Evolutionary conservation across 495 filamentous ascomycete species (phyloP).

Genomic region (Penicillium odoratum): DNA sequence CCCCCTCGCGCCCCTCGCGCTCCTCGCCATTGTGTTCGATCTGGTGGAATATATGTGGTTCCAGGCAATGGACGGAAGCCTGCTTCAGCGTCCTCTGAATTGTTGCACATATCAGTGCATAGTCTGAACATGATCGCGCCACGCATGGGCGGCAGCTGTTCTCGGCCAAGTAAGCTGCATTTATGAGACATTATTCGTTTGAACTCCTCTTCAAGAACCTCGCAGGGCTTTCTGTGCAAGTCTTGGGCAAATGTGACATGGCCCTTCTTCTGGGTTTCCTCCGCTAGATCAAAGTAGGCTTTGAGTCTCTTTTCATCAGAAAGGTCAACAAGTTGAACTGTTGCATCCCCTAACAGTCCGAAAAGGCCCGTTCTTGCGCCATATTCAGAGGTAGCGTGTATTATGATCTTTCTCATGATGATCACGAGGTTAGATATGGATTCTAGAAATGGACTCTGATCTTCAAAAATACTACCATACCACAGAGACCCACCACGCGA

Average conservation of each 20-base stretch:
- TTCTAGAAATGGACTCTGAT: neutral
- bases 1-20: no score
- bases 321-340: constrained; percentile 7
- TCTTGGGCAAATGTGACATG: neutral
- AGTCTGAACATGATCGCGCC: constrained; percentile 1
- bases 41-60: neutral
- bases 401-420: neutral
- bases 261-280: neutral
- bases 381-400: constrained; percentile 1
- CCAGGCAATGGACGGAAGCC: neutral
- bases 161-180: neutral
- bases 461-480: no score
- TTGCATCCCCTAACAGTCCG: constrained; percentile 3
- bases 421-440: neutral
- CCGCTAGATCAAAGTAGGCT: neutral
- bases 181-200: no score
- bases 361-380: neutral
- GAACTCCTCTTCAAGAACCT: neutral
- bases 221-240: neutral
- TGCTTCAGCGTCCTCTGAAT: neutral
- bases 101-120: constrained; percentile 2
- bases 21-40: no score
- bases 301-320: neutral
- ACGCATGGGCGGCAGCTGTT: neutral
- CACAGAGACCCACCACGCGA: neutral